Conservation (phyloP, 495 filamentous ascomycete species). For the Melanomma pulvis-pyrius region DNA sequence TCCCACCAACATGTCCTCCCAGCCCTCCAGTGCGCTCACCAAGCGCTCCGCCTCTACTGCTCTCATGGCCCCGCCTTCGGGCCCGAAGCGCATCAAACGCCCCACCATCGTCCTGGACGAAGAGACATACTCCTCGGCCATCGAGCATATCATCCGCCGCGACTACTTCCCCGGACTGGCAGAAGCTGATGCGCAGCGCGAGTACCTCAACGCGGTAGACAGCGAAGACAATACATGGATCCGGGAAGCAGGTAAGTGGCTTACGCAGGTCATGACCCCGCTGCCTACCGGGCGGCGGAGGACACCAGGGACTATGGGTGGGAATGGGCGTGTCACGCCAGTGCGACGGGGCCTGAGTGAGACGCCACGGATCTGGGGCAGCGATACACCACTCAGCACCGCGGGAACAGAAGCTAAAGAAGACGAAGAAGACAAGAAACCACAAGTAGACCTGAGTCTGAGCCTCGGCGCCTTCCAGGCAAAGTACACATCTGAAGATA, state of each 20-base stretch:
- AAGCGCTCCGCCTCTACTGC: constrained; percentile 66
- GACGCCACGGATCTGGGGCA: constrained; percentile 59
- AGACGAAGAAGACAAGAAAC: constrained; percentile 42
- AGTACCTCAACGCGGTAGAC: constrained; percentile 88
- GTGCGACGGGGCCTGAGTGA: constrained; percentile 31
- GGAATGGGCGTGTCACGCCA: not conserved
- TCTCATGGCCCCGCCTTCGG: constrained; percentile 89
- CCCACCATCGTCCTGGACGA: constrained; percentile 89
- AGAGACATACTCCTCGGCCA: constrained; percentile 85
- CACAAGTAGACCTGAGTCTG: constrained; percentile 76
- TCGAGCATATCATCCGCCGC: constrained; percentile 93
- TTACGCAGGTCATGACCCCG: constrained; percentile 83
- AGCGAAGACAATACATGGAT: constrained; percentile 87
- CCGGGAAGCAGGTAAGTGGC: constrained; percentile 68
- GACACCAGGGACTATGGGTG: constrained; percentile 41
- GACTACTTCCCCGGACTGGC: constrained; percentile 95
- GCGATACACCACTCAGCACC: constrained; percentile 70
- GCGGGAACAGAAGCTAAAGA: constrained; percentile 43
- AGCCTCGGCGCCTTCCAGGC: constrained; percentile 83
- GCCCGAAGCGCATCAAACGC: constrained; percentile 88
- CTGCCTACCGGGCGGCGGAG: constrained; percentile 54
- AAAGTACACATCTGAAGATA: constrained; percentile 95
- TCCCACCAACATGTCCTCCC: constrained; percentile 25
- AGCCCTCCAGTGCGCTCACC: constrained; percentile 54
- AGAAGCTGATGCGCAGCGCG: constrained; percentile 81